phyloP scores from a whole-genome alignment of 73 alveolate species.

The Uronychia binucleata region DNA sequence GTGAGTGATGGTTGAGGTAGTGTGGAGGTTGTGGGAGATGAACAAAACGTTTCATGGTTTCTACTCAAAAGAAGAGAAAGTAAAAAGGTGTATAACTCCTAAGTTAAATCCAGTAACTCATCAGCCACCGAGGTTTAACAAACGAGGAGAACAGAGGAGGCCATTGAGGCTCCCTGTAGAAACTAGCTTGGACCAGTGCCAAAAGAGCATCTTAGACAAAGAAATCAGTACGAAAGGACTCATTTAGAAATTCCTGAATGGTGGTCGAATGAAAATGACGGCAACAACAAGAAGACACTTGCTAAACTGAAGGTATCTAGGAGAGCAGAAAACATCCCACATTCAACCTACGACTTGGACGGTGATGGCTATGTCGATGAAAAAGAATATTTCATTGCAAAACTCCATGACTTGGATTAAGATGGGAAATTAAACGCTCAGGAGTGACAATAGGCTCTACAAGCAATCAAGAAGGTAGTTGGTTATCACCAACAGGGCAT shows the following conservation, averaged over 20 bases:
- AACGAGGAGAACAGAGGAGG: neutral
- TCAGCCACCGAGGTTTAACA: neutral
- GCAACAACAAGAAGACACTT: neutral
- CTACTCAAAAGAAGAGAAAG: no score
- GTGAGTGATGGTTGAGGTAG: no score
- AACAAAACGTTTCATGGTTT: no score
- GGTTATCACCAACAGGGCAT: neutral
- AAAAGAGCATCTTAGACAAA: no score
- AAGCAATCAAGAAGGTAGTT: constrained; percentile 20
- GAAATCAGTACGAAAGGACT: no score
- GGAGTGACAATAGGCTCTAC: constrained; percentile 66
- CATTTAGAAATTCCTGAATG: neutral
- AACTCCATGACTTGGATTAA: constrained; percentile 67
- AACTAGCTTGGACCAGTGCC: no score
- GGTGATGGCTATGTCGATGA: constrained; percentile 81
- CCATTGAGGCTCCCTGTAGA: neutral
- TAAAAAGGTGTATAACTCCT: no score
- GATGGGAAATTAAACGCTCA: constrained; percentile 76
- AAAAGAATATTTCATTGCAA: constrained; percentile 67
- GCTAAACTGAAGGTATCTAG: neutral
- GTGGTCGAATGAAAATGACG: neutral
- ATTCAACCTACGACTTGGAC: constrained; percentile 73
- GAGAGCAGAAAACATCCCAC: constrained; percentile 40
- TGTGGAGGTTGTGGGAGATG: no score
- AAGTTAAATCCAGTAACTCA: no score